These are phyloP conservation scores for Glebionis coronaria DNA, from an alignment of 129 eudicot genomes.

Conservation along the genomic window DNA sequence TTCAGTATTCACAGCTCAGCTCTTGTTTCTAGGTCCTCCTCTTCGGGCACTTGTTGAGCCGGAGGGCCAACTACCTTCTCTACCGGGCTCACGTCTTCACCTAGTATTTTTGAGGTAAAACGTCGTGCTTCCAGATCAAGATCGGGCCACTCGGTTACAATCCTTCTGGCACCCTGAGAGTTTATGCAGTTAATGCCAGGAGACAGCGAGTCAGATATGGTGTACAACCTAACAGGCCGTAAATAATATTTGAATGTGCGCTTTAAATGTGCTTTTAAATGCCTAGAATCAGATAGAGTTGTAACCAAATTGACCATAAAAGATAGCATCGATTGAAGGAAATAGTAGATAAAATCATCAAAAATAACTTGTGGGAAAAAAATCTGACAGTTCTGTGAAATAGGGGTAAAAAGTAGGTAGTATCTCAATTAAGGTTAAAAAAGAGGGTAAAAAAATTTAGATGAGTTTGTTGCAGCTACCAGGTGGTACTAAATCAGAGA, in stretches of 20 bases:
- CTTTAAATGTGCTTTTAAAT: too few species aligned
- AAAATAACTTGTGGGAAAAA: too few species aligned
- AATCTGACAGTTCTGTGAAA: not conserved
- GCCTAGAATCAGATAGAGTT: too few species aligned
- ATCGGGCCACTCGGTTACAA: constrained; percentile 93
- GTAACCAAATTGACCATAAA: too few species aligned
- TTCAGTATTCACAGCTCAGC: constrained; percentile 49
- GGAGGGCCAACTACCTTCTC: constrained; percentile 41
- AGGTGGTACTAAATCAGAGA: too few species aligned
- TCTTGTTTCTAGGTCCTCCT: constrained; percentile 43
- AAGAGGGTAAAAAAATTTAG: too few species aligned
- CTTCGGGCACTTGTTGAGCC: constrained; percentile 29
- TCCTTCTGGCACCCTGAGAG: constrained; percentile 85
- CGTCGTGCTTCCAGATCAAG: constrained; percentile 80
- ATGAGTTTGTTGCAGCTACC: too few species aligned
- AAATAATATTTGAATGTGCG: too few species aligned
- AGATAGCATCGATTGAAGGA: too few species aligned
- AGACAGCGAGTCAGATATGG: constrained; percentile 4
- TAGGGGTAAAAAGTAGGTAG: too few species aligned
- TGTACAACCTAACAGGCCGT: not conserved
- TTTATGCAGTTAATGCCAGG: not conserved
- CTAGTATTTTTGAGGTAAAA: constrained; percentile 75
- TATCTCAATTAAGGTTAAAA: too few species aligned
- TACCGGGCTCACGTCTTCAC: constrained; percentile 48
- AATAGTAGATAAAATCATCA: too few species aligned